These are phyloP conservation scores for Lodderomyces orthopsilosis DNA, from an alignment of 1,139 yeast genomes.

Conservation along the genomic window DNA sequence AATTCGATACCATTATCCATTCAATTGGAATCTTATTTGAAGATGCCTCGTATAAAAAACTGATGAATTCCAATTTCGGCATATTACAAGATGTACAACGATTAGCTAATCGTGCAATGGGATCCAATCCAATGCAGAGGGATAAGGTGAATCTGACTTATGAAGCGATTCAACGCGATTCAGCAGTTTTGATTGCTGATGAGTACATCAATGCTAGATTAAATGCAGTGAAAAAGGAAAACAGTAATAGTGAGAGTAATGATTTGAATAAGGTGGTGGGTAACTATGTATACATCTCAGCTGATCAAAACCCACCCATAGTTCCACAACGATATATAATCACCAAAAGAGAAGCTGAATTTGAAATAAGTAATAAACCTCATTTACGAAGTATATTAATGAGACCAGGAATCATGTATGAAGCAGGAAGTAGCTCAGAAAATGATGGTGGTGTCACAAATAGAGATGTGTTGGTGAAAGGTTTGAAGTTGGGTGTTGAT, in stretches of 20 bases:
- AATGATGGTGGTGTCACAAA: slow-evolving; percentile 17
- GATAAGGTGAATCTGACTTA: slow-evolving; percentile 42
- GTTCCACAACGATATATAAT: slow-evolving; percentile 68
- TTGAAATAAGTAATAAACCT: slow-evolving; percentile 42
- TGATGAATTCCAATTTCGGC: slow-evolving; percentile 43
- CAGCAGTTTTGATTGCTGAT: slow-evolving; percentile 66
- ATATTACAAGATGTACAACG: slow-evolving; percentile 30
- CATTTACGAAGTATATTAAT: slow-evolving; percentile 58
- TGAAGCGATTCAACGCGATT: slow-evolving; percentile 63
- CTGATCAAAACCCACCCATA: slow-evolving; percentile 67
- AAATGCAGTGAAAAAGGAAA: slow-evolving; percentile 21
- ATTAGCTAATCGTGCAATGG: slow-evolving; percentile 27
- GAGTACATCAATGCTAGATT: slow-evolving; percentile 36
- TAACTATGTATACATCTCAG: slow-evolving; percentile 74
- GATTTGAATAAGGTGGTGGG: neutral
- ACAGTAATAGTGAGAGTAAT: neutral
- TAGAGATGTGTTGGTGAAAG: slow-evolving; percentile 27
- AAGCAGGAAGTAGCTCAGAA: slow-evolving; percentile 32
- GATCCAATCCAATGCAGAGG: slow-evolving; percentile 56
- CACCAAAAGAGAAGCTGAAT: slow-evolving; percentile 78
- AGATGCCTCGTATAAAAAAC: slow-evolving; percentile 60
- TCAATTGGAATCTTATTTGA: slow-evolving; percentile 75
- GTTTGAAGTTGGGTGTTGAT: slow-evolving; percentile 35
- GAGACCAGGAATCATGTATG: slow-evolving; percentile 85
- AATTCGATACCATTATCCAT: slow-evolving; percentile 73